A percentile compares a stretch with the other conserved stretches of the same genome.
Evolutionary conservation across 192 early-diverging fungal genomes (phyloP).

Genomic region (Funneliformis geosporum): DNA sequence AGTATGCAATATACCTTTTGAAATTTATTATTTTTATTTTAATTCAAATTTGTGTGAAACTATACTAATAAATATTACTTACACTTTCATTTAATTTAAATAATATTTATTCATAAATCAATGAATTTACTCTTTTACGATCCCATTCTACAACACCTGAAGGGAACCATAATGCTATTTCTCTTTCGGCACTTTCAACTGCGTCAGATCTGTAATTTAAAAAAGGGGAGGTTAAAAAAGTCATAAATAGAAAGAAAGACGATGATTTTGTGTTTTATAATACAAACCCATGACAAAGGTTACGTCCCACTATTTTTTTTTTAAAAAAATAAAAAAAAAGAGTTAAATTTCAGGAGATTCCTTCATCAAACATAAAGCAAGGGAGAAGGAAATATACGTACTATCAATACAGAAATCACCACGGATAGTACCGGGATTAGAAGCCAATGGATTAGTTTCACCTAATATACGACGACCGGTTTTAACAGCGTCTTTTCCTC

Average conservation of each 20-base stretch:
- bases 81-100: background rate
- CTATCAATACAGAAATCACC: slow-evolving; percentile 90
- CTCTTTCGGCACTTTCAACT: slow-evolving; percentile 85
- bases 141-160: slow-evolving; percentile 63
- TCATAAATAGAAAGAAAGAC: background rate
- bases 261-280: background rate
- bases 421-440: slow-evolving; percentile 92
- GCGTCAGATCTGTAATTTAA: slow-evolving; percentile 80
- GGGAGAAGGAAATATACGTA: slow-evolving; percentile 27
- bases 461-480: slow-evolving; percentile 85
- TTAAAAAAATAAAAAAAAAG: background rate
- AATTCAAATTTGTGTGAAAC: background rate
- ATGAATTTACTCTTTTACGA: slow-evolving; percentile 55
- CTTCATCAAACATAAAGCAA: background rate
- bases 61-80: background rate
- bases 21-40: background rate
- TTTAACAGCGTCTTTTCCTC: slow-evolving; percentile 89
- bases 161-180: slow-evolving; percentile 86
- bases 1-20: too few species aligned
- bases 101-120: slow-evolving; percentile 68
- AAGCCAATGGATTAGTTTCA: slow-evolving; percentile 90
- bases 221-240: background rate
- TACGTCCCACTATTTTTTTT: slow-evolving; percentile 53
- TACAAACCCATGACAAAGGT: slow-evolving; percentile 83
- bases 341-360: slow-evolving; percentile 15